A percentile compares a stretch with the other conserved stretches of the same genome.
phyloP scores from a whole-genome alignment of 257 asterid genomes.

The Dorcoceras hygrometricum region DNA sequence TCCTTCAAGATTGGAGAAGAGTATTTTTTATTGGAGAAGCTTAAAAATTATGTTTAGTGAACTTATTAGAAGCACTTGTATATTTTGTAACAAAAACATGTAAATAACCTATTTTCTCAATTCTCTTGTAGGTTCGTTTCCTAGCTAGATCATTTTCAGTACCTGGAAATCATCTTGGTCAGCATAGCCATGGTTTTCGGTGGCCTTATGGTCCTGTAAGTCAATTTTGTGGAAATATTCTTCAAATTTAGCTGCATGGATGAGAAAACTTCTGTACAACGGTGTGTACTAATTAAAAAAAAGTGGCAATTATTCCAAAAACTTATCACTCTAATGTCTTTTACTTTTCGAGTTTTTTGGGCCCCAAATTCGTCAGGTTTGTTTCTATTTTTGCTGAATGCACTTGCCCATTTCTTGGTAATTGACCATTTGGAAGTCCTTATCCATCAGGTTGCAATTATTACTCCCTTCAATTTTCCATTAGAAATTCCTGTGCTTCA shows the following conservation, averaged over 20 bases:
- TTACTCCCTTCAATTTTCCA: conserved; percentile 95
- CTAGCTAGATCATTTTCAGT: conserved; percentile 88
- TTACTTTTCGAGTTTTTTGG: neutral
- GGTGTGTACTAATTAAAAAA: neutral
- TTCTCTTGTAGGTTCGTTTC: conserved; percentile 77
- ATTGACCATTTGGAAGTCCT: neutral
- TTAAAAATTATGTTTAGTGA: neutral
- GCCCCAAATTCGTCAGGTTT: neutral
- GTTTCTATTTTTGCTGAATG: neutral
- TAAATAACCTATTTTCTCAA: conserved; percentile 16
- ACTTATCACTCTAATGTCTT: neutral
- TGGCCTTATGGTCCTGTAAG: conserved; percentile 99
- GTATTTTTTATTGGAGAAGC: neutral
- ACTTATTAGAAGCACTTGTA: neutral
- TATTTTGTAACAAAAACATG: conserved; percentile 13
- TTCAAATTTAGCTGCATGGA: neutral
- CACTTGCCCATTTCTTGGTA: neutral
- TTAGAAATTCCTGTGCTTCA: conserved; percentile 96
- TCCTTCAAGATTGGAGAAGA: neutral
- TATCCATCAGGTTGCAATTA: conserved; percentile 61
- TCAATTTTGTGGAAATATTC: neutral
- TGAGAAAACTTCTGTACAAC: neutral
- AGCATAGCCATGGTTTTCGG: conserved; percentile 95
- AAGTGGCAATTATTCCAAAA: neutral
- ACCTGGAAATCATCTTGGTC: conserved; percentile 98